Percentiles rank a stretch among this genome's conserved stretches.
These are phyloP conservation scores for Purshia tridentata DNA, from an alignment of 306 rosid genomes.

Conservation along the genomic window DNA sequence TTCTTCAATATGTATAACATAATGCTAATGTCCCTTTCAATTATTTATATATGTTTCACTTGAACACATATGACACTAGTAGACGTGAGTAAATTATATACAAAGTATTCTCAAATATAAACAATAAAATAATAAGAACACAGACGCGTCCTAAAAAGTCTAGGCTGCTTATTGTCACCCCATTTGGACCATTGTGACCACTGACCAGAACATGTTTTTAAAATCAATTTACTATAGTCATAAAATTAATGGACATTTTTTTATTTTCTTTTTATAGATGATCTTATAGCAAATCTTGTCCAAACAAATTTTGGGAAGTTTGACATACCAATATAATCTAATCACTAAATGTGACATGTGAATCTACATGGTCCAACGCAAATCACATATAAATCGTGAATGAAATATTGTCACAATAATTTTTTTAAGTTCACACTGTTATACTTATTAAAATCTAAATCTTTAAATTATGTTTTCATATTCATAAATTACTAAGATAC, in stretches of 20 bases:
- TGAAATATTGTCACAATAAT: too few species aligned
- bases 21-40: background rate
- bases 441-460: too few species aligned
- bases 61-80: background rate
- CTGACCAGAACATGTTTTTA: background rate
- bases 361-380: background rate
- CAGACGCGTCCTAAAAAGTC: too few species aligned
- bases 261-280: too few species aligned
- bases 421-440: too few species aligned
- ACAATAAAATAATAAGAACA: background rate
- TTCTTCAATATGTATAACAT: background rate
- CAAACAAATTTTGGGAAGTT: background rate
- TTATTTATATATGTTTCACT: background rate
- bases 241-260: background rate
- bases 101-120: background rate
- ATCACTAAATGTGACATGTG: background rate
- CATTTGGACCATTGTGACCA: slow-evolving; percentile 14
- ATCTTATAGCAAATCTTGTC: background rate
- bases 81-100: background rate
- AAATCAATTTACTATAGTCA: background rate
- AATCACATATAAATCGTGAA: too few species aligned
- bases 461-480: too few species aligned
- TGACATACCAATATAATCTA: too few species aligned
- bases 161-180: background rate
- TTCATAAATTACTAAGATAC: too few species aligned